phyloP scores from a whole-genome alignment of 2,329 filamentous ascomycete species.

The Ustulina deusta region DNA sequence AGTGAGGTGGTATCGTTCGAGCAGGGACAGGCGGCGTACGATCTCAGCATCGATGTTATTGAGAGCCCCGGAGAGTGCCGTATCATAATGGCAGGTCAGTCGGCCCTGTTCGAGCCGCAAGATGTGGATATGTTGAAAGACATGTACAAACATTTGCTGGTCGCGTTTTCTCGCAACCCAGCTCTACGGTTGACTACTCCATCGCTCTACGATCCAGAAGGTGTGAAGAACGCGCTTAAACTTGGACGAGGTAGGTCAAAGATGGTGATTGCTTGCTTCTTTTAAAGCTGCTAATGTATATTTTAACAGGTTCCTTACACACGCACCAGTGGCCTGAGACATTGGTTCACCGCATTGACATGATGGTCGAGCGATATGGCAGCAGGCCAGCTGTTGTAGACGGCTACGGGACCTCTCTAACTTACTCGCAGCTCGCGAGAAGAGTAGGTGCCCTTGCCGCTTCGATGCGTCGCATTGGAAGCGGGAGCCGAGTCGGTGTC shows the following conservation, averaged over 20 bases:
- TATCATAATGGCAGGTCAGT: slow-evolving; percentile 34
- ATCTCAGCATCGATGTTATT: slow-evolving; percentile 54
- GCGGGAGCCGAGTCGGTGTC: slow-evolving; percentile 53
- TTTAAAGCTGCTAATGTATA: background rate
- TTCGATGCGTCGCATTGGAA: slow-evolving; percentile 1
- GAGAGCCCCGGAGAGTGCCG: slow-evolving; percentile 45
- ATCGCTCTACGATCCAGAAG: slow-evolving; percentile 7
- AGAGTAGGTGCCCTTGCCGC: slow-evolving; percentile 49
- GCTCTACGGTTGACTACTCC: slow-evolving; percentile 8
- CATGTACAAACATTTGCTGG: slow-evolving; percentile 17
- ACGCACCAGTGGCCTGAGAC: slow-evolving; percentile 22
- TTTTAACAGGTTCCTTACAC: slow-evolving; percentile 5
- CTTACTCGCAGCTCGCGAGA: slow-evolving; percentile 41
- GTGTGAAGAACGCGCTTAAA: slow-evolving; percentile 4
- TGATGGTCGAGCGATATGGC: slow-evolving; percentile 7
- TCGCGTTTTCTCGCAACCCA: slow-evolving; percentile 16
- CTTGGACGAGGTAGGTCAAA: slow-evolving; percentile 17
- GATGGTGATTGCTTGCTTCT: background rate
- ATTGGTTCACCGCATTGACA: slow-evolving; percentile 19
- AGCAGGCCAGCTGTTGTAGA: slow-evolving; percentile 2
- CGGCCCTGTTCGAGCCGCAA: slow-evolving; percentile 14
- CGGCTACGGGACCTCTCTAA: background rate
- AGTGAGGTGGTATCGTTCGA: slow-evolving; percentile 1
- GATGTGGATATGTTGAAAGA: slow-evolving; percentile 36
- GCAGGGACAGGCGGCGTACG: slow-evolving; percentile 44